These are phyloP conservation scores for Quercus wislizeni DNA, from an alignment of 306 rosid genomes.

Conservation along the genomic window DNA sequence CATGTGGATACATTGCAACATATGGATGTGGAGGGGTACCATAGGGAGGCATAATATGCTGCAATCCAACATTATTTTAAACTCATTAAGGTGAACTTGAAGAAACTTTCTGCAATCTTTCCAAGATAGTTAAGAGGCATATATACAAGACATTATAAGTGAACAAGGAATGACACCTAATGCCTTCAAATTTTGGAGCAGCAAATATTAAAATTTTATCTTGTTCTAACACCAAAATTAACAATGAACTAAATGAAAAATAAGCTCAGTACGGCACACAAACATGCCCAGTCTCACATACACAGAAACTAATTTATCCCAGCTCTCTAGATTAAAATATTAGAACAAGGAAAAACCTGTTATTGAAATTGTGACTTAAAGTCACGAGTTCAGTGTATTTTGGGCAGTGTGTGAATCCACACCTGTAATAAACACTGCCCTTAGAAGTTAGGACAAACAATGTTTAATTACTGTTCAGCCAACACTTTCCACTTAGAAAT, in stretches of 20 bases:
- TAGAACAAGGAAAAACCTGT: not conserved
- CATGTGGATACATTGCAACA: conserved; percentile 99
- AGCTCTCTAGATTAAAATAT: not conserved
- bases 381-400: too few relatives aligned
- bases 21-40: conserved; percentile 98
- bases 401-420: too few relatives aligned
- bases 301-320: not conserved
- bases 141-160: not conserved
- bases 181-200: not conserved
- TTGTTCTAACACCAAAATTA: not conserved
- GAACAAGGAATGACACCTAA: not conserved
- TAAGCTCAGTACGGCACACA: not conserved
- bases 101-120: not conserved
- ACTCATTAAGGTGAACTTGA: not conserved
- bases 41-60: conserved; percentile 98
- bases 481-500: not conserved
- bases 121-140: not conserved
- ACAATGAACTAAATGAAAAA: not conserved
- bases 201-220: not conserved
- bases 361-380: not conserved
- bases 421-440: too few relatives aligned
- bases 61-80: conserved; percentile 33
- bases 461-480: not conserved
- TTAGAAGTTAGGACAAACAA: too few relatives aligned
- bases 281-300: not conserved